Conservation (phyloP, 179 eudicot genomes). For the Heliamphora pulchella region DNA sequence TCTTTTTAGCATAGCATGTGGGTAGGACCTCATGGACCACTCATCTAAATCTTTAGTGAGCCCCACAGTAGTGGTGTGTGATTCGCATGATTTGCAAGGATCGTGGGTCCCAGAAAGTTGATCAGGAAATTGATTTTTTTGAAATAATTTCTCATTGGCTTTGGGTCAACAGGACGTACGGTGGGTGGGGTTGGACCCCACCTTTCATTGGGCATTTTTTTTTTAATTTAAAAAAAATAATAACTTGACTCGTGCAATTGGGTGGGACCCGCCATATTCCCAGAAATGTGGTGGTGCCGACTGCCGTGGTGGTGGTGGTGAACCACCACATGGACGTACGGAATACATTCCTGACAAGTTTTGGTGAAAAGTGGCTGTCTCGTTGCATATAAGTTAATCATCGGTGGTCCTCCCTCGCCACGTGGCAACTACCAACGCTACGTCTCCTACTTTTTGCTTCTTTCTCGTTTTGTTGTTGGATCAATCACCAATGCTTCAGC, state of each 20-base stretch:
- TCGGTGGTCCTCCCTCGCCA: no score
- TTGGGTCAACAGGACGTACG: not conserved
- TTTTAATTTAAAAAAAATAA: no score
- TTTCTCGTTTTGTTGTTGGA: no score
- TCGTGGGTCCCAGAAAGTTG: not conserved
- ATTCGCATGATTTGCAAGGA: constrained; percentile 7
- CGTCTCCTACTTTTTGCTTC: no score
- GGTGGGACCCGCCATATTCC: not conserved
- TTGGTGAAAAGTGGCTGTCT: not conserved
- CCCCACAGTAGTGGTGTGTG: constrained; percentile 8
- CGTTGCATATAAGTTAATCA: no score
- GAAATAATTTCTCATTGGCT: not conserved
- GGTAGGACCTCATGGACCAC: not conserved
- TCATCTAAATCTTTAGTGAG: constrained; percentile 8
- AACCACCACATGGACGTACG: not conserved
- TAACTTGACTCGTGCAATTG: not conserved
- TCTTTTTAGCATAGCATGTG: not conserved
- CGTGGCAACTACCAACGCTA: no score
- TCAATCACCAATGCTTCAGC: no score
- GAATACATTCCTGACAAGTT: not conserved
- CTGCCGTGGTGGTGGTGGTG: not conserved
- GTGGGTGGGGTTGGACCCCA: constrained; percentile 7
- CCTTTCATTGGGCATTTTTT: not conserved
- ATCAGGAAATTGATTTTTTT: not conserved
- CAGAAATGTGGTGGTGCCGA: not conserved